These are phyloP conservation scores for Penicillium sp. DNA, from an alignment of 2,329 filamentous ascomycete species.

Conservation along the genomic window DNA sequence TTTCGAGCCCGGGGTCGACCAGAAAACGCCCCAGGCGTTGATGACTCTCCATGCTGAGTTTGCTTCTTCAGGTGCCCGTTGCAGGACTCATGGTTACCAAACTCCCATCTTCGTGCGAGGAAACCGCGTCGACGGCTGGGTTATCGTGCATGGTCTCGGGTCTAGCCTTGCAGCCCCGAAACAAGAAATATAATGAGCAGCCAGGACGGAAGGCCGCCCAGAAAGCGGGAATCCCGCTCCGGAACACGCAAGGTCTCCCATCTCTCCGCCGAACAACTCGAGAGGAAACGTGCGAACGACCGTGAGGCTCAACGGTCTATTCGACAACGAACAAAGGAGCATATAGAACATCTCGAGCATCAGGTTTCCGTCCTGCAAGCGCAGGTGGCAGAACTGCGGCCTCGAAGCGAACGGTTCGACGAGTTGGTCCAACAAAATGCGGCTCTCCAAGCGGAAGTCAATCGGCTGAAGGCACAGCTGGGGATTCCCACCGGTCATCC, in stretches of 20 bases:
- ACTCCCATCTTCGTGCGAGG: constrained; percentile 7
- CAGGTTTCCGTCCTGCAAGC: constrained; percentile 29
- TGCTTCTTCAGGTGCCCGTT: constrained; percentile 1
- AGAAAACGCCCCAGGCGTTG: background rate
- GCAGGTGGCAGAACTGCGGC: constrained; percentile 50
- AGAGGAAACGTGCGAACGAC: constrained; percentile 60
- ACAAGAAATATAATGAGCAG: constrained; percentile 21
- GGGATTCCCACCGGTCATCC: constrained; percentile 27
- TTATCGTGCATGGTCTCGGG: constrained; percentile 1
- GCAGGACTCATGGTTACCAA: constrained; percentile 15
- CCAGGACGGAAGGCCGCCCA: constrained; percentile 24
- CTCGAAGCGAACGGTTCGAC: constrained; percentile 51
- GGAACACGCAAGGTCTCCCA: constrained; percentile 58
- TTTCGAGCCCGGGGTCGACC: background rate
- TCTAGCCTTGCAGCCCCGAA: background rate
- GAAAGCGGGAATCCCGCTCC: constrained; percentile 49
- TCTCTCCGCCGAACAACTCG: constrained; percentile 57
- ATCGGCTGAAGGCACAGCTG: constrained; percentile 51
- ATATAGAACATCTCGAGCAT: constrained; percentile 57
- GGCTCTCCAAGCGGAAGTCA: constrained; percentile 55
- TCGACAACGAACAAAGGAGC: constrained; percentile 58
- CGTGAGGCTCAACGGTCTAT: constrained; percentile 61
- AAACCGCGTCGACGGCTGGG: constrained; percentile 7
- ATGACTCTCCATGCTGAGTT: constrained; percentile 11
- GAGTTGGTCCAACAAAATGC: constrained; percentile 54